These are phyloP conservation scores for Aspergillus persii DNA, from an alignment of 2,329 filamentous ascomycete genomes.

Conservation along the genomic window DNA sequence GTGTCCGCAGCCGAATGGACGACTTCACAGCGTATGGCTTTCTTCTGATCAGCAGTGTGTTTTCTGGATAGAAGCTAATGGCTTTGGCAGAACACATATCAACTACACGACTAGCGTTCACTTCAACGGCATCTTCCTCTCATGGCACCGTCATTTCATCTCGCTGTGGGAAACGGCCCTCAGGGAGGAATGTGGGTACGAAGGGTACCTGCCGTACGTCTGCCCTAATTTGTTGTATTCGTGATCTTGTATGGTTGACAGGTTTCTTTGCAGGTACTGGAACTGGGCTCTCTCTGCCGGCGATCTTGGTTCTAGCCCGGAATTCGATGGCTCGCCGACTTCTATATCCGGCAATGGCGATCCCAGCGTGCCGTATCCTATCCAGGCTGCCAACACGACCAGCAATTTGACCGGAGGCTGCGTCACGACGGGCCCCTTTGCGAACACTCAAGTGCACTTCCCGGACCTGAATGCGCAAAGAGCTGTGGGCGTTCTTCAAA, in stretches of 20 bases:
- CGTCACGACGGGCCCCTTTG: slow-evolving; percentile 6
- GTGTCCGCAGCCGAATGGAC: neutral
- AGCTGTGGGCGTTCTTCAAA: neutral
- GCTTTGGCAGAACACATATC: neutral
- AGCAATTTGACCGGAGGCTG: slow-evolving; percentile 6
- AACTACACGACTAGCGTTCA: neutral
- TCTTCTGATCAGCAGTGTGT: neutral
- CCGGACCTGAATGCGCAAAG: neutral
- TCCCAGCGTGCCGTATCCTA: neutral
- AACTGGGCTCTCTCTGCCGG: neutral
- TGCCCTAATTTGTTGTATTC: neutral
- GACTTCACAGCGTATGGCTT: slow-evolving; percentile 4
- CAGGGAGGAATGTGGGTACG: slow-evolving; percentile 3
- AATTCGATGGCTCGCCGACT: slow-evolving; percentile 7
- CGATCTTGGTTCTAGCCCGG: neutral
- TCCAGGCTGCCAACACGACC: neutral
- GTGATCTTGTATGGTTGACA: neutral
- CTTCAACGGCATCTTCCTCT: slow-evolving; percentile 1
- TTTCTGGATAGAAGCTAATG: neutral
- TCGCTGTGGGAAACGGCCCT: slow-evolving; percentile 3
- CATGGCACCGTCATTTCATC: slow-evolving; percentile 11
- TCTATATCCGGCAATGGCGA: slow-evolving; percentile 2
- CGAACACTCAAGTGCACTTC: neutral
- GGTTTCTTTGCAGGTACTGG: neutral
- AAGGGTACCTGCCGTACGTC: slow-evolving; percentile 6